Percentiles rank a stretch among this genome's conserved stretches.
phyloP scores from a whole-genome alignment of 176 grass and related monocot species.

The Tuctoria greenei region DNA sequence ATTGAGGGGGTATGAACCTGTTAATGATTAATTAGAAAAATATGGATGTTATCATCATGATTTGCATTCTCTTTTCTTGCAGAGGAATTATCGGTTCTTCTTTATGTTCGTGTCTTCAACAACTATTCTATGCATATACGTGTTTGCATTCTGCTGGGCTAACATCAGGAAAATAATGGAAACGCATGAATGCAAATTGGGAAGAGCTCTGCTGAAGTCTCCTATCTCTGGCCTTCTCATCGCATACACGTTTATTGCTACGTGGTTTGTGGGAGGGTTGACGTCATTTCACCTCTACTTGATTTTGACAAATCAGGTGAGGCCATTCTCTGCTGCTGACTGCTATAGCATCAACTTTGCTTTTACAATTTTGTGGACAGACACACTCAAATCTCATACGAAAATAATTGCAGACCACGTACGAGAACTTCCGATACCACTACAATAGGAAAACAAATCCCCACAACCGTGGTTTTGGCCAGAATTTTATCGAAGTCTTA shows the following conservation, averaged over 20 bases:
- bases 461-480: conserved; percentile 61
- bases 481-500: conserved; percentile 63
- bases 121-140: conserved; percentile 72
- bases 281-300: conserved; percentile 89
- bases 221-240: conserved; percentile 82
- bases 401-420: conserved; percentile 66
- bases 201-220: conserved; percentile 63
- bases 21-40: neutral
- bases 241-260: conserved; percentile 74
- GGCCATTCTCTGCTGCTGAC: neutral
- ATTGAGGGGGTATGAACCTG: neutral
- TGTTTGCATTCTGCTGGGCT: conserved; percentile 83
- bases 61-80: conserved; percentile 45
- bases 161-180: conserved; percentile 73
- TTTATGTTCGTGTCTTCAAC: conserved; percentile 90
- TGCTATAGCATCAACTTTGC: neutral
- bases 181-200: conserved; percentile 54
- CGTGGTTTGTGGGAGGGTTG: conserved; percentile 95
- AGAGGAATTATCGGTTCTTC: conserved; percentile 94
- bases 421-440: conserved; percentile 90
- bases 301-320: conserved; percentile 91
- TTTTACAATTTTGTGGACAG: conserved; percentile 19
- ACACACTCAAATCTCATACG: conserved; percentile 16
- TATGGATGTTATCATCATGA: conserved; percentile 26
- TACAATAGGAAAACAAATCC: conserved; percentile 78